Percentiles rank a stretch among this genome's conserved stretches.
Conservation (phyloP, 176 grass and related monocot species). For the Carex kokanica region DNA sequence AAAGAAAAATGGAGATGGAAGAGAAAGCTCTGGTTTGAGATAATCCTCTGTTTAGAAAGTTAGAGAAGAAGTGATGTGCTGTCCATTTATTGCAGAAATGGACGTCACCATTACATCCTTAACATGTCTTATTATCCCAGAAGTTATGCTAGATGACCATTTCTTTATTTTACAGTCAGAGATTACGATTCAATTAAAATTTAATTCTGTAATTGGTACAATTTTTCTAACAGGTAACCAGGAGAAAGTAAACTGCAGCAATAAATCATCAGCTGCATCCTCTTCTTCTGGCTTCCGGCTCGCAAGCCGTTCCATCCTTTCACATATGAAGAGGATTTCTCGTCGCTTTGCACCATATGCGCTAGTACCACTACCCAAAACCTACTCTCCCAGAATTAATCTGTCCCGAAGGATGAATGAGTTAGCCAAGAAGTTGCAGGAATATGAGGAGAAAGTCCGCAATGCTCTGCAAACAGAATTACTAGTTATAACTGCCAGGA, state of each 20-base stretch:
- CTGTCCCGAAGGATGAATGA: constrained; percentile 18
- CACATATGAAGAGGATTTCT: background rate
- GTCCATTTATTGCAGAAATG: too few relatives aligned
- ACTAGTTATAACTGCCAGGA: background rate
- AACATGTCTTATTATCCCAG: too few relatives aligned
- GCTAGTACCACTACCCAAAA: background rate
- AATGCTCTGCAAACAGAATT: background rate
- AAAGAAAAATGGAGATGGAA: too few relatives aligned
- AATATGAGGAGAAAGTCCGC: background rate
- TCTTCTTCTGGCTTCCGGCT: background rate
- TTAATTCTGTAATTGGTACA: too few relatives aligned
- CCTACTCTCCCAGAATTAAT: background rate
- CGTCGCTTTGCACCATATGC: background rate
- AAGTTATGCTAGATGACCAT: too few relatives aligned
- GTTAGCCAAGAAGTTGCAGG: background rate
- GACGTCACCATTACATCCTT: too few relatives aligned
- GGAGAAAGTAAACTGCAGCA: background rate
- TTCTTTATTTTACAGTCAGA: too few relatives aligned
- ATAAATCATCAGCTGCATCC: background rate
- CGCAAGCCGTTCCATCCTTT: background rate
- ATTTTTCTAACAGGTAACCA: too few relatives aligned
- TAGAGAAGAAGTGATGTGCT: too few relatives aligned
- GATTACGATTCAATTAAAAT: too few relatives aligned
- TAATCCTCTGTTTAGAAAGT: too few relatives aligned
- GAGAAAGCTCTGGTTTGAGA: too few relatives aligned